A percentile compares a stretch with the other conserved stretches of the same genome.
phyloP scores from a whole-genome alignment of 495 filamentous ascomycete genomes.

The Tirmania nivea region DNA sequence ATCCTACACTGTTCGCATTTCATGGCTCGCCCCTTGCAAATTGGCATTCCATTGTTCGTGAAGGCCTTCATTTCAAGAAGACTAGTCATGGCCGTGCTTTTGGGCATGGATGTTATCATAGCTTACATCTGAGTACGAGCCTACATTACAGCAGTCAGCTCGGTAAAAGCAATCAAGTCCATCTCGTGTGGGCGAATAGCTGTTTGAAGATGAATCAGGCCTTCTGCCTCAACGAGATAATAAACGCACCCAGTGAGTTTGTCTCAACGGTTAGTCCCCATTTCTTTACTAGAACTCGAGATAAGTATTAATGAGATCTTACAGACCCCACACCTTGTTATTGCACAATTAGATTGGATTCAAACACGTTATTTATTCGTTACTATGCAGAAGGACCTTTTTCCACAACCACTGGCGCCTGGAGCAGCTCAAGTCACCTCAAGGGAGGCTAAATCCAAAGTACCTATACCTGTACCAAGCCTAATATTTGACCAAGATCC shows the following conservation, averaged over 20 bases:
- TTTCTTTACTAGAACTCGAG: background rate
- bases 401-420: too few relatives aligned
- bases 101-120: constrained; percentile 70
- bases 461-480: too few relatives aligned
- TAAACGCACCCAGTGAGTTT: constrained; percentile 50
- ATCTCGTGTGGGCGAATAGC: constrained; percentile 41
- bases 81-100: constrained; percentile 41
- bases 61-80: constrained; percentile 52
- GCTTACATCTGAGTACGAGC: constrained; percentile 34
- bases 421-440: too few relatives aligned
- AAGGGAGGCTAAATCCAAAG: too few relatives aligned
- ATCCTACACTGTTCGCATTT: constrained; percentile 64
- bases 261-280: constrained; percentile 16
- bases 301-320: background rate
- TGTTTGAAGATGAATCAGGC: constrained; percentile 33
- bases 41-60: constrained; percentile 80
- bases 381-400: too few relatives aligned
- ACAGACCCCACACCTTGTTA: constrained; percentile 41
- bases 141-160: constrained; percentile 27
- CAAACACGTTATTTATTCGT: constrained; percentile 80
- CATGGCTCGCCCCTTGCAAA: constrained; percentile 58
- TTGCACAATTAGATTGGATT: constrained; percentile 65
- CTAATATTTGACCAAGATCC: constrained; percentile 35
- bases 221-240: constrained; percentile 71
- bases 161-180: background rate